Percentiles rank a stretch among this genome's conserved stretches.
phyloP scores from a whole-genome alignment of 176 grass and related monocot genomes.

The Eleusine indica region DNA sequence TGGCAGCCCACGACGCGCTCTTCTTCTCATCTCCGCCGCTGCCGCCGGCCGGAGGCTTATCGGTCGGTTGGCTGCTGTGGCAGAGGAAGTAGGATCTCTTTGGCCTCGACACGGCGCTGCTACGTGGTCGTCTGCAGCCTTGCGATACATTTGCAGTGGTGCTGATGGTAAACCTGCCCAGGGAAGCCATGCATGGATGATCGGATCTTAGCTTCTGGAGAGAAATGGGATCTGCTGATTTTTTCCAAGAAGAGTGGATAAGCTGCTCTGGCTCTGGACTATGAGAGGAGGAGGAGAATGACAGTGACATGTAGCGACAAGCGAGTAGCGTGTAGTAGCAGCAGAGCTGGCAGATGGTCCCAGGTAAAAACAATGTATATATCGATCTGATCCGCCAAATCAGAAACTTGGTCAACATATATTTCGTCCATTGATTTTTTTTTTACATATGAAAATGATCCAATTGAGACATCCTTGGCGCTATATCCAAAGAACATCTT shows the following conservation, averaged over 20 bases:
- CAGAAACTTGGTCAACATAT: too few species aligned
- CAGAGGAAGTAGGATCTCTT: constrained; percentile 54
- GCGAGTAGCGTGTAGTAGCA: background rate
- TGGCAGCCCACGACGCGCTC: constrained; percentile 30
- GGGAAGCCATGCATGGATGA: constrained; percentile 53
- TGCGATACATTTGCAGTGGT: constrained; percentile 13
- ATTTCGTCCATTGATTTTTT: too few species aligned
- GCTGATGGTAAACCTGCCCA: background rate
- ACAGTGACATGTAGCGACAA: constrained; percentile 31
- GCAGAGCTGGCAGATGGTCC: constrained; percentile 9
- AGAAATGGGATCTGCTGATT: constrained; percentile 32
- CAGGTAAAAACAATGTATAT: background rate
- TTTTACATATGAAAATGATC: too few species aligned
- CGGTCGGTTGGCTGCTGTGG: constrained; percentile 37
- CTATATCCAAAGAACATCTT: too few species aligned
- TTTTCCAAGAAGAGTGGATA: constrained; percentile 41
- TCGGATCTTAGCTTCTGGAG: constrained; percentile 31
- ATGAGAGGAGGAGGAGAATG: constrained; percentile 47
- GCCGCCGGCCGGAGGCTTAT: constrained; percentile 24
- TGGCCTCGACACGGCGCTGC: constrained; percentile 6
- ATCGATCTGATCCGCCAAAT: too few species aligned
- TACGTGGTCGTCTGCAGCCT: constrained; percentile 3
- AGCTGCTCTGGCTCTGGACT: constrained; percentile 24
- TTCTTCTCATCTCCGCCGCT: constrained; percentile 37
- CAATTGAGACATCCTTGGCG: too few species aligned